These are phyloP conservation scores for Fusarium tuaranense DNA, from an alignment of 2,329 filamentous ascomycete species.

Conservation along the genomic window DNA sequence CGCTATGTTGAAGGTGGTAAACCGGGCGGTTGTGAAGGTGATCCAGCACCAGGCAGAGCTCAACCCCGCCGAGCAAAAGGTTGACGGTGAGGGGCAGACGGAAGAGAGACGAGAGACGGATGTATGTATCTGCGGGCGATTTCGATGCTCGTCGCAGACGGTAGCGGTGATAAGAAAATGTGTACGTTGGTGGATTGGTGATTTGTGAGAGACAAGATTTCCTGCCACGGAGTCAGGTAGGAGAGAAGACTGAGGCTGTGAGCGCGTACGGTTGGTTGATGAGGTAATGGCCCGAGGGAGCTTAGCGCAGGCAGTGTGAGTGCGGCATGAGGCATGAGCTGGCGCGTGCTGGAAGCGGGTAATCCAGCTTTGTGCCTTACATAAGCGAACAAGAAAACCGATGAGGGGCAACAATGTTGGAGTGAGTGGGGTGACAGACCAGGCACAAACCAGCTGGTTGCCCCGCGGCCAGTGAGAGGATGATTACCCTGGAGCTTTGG, in stretches of 20 bases:
- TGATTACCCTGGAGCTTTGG: slow-evolving; percentile 5
- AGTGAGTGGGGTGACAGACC: not conserved
- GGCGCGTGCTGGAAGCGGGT: slow-evolving; percentile 1
- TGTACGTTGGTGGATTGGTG: slow-evolving; percentile 20
- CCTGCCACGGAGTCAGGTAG: slow-evolving; percentile 24
- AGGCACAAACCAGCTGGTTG: slow-evolving; percentile 8
- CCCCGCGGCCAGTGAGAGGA: slow-evolving; percentile 20
- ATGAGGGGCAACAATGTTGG: slow-evolving; percentile 10
- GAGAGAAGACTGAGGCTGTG: slow-evolving; percentile 29
- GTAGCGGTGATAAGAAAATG: slow-evolving; percentile 14
- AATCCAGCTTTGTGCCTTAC: slow-evolving; percentile 18
- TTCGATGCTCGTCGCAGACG: slow-evolving; percentile 27
- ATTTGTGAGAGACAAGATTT: slow-evolving; percentile 31
- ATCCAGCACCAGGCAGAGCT: slow-evolving; percentile 53
- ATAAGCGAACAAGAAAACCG: slow-evolving; percentile 24
- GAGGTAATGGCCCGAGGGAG: slow-evolving; percentile 43
- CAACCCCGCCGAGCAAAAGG: slow-evolving; percentile 49
- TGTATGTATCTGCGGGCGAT: slow-evolving; percentile 27
- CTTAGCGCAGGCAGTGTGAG: slow-evolving; percentile 11
- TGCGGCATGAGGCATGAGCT: slow-evolving; percentile 36
- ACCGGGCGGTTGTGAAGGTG: slow-evolving; percentile 38
- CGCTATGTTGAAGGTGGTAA: slow-evolving; percentile 48
- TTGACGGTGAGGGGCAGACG: slow-evolving; percentile 23
- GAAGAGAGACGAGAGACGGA: not conserved
- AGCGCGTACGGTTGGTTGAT: slow-evolving; percentile 39